Evolutionary conservation across 2,329 filamentous ascomycete genomes (phyloP).

Genomic region (Akanthomyces uredinophilus): DNA sequence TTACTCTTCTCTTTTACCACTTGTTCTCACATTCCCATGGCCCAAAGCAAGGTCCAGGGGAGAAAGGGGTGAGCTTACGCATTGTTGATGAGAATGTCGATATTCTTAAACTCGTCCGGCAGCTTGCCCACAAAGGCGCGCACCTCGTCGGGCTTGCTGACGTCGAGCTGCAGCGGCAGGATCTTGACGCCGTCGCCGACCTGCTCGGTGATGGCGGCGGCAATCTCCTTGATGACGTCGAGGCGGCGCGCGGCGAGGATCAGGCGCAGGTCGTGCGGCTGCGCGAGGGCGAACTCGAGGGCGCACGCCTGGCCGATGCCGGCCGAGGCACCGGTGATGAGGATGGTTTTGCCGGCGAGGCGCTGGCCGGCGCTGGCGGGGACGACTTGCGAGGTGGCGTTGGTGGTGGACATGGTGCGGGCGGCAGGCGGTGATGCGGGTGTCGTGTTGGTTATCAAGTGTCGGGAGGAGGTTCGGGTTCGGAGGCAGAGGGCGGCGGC

Average conservation of each 20-base stretch:
- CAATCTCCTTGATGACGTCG: slow-evolving; percentile 71
- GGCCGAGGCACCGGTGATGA: slow-evolving; percentile 88
- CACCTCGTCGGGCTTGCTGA: slow-evolving; percentile 74
- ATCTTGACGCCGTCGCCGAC: slow-evolving; percentile 78
- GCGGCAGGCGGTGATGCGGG: slow-evolving; percentile 1
- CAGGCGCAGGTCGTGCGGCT: slow-evolving; percentile 72
- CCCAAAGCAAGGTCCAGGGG: too few relatives aligned
- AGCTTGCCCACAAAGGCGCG: slow-evolving; percentile 65
- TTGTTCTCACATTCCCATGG: too few relatives aligned
- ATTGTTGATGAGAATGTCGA: slow-evolving; percentile 93
- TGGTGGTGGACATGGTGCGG: slow-evolving; percentile 33
- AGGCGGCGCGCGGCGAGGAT: slow-evolving; percentile 84
- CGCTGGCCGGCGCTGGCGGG: slow-evolving; percentile 69
- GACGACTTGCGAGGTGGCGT: slow-evolving; percentile 37
- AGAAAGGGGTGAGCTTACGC: slow-evolving; percentile 62
- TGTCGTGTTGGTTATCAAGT: not conserved
- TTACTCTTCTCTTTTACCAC: too few relatives aligned
- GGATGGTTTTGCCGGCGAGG: slow-evolving; percentile 85
- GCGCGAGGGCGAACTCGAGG: slow-evolving; percentile 87
- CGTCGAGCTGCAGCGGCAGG: slow-evolving; percentile 76
- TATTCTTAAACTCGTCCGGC: slow-evolving; percentile 75
- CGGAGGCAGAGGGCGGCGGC: not conserved
- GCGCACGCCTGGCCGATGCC: slow-evolving; percentile 82
- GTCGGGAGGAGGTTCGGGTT: not conserved
- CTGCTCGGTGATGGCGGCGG: slow-evolving; percentile 69